Percentiles rank a stretch among this genome's conserved stretches.
phyloP scores from a whole-genome alignment of 1,284 basidiomycete genomes.

The Ceratobasidium sp. region DNA sequence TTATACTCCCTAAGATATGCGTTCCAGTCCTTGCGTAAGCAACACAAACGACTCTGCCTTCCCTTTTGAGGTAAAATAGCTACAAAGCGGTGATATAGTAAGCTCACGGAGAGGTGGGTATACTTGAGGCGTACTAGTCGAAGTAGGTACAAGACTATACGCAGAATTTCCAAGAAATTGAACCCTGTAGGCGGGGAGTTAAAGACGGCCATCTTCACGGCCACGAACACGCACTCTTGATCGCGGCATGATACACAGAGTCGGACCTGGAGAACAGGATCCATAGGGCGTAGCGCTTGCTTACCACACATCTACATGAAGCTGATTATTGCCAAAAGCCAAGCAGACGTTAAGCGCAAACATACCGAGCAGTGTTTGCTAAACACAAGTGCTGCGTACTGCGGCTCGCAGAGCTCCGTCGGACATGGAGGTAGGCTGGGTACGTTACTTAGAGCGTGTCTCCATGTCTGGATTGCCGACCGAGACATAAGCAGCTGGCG shows the following conservation, averaged over 20 bases:
- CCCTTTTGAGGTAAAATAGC: neutral
- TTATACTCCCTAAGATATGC: neutral
- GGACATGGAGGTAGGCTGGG: constrained; percentile 29
- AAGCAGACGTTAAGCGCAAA: neutral
- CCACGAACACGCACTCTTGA: neutral
- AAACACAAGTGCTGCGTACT: constrained; percentile 34
- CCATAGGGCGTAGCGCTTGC: neutral
- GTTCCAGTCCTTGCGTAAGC: neutral
- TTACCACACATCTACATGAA: constrained; percentile 16
- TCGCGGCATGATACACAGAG: constrained; percentile 10
- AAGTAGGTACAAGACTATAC: neutral
- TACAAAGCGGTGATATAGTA: neutral
- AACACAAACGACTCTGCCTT: neutral
- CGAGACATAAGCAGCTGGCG: constrained; percentile 22
- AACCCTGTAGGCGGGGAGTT: neutral
- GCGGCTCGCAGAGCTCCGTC: constrained; percentile 28
- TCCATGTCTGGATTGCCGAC: constrained; percentile 25
- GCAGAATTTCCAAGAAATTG: neutral
- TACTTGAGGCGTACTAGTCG: neutral
- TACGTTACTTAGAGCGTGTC: neutral
- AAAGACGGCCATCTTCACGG: neutral
- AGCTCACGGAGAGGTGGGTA: no score
- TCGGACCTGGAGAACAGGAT: constrained; percentile 30
- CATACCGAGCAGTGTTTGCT: constrained; percentile 36
- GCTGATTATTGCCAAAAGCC: neutral